A percentile compares a stretch with the other conserved stretches of the same genome.
These are phyloP conservation scores for Gliomastix tumulicola DNA, from an alignment of 2,329 filamentous ascomycete species.

Conservation along the genomic window DNA sequence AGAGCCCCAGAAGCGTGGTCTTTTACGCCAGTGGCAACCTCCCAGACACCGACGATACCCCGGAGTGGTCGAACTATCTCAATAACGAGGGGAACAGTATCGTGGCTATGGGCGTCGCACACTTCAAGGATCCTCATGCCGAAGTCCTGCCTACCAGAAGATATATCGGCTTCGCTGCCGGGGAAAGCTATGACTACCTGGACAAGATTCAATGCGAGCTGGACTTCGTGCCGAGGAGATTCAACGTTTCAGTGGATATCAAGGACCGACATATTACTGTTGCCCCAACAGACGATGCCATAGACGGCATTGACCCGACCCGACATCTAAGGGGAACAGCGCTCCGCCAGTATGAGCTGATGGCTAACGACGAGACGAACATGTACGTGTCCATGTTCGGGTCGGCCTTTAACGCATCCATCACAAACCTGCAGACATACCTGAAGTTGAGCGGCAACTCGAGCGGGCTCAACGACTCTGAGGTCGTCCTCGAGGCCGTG, in stretches of 20 bases:
- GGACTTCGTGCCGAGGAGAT: not conserved
- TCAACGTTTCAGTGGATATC: slow-evolving; percentile 1
- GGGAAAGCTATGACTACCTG: slow-evolving; percentile 1
- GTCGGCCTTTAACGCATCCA: slow-evolving; percentile 22
- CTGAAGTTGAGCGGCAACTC: not conserved
- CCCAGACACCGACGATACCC: not conserved
- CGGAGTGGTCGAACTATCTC: slow-evolving; percentile 1
- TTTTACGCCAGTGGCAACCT: slow-evolving; percentile 1
- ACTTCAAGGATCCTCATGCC: not conserved
- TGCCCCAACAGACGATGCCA: not conserved
- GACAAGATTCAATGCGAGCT: slow-evolving; percentile 1
- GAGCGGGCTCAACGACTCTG: not conserved
- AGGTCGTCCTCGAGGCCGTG: slow-evolving; percentile 1
- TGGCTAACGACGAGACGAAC: slow-evolving; percentile 26
- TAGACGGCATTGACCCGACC: not conserved
- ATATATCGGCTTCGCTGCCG: not conserved
- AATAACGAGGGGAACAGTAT: not conserved
- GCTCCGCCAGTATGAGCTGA: slow-evolving; percentile 22
- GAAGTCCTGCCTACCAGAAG: not conserved
- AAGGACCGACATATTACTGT: slow-evolving; percentile 1
- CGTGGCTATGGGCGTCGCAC: slow-evolving; percentile 1
- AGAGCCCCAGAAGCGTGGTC: not conserved
- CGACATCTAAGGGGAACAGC: slow-evolving; percentile 7
- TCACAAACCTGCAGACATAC: slow-evolving; percentile 8
- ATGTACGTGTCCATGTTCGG: slow-evolving; percentile 25